Base-by-base conservation (phyloP, 495 filamentous ascomycete species). In the Aspergillus asperescens region DNA sequence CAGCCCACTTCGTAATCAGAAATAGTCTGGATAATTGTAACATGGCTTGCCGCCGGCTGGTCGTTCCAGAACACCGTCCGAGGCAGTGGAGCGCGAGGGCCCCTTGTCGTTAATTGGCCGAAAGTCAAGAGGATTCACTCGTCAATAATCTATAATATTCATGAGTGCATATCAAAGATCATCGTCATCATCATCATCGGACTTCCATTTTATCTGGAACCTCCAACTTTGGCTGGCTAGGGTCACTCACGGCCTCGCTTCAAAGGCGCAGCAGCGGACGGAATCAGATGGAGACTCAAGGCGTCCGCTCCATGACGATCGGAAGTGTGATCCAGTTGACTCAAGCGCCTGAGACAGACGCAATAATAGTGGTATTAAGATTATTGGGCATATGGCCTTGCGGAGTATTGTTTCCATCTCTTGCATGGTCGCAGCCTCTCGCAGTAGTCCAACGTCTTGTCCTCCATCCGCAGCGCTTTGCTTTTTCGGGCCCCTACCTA, bases 371-470 rank as follows among this genome's bases (percentile, higher is more conserved):
- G 22, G 16, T 48, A 23, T 22, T 39, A 19, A n/a, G n/a, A n/a
- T n/a, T n/a, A n/a, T n/a, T n/a, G n/a, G 7, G 16, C 23, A 38
- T 27, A n/a, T n/a, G n/a, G 20, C 12, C 16, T 23, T 18, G 12
- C 29, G 44, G 44, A 47, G 10, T 24, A 35, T 49, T 35, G 34
- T 38, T 49, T 49, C 32, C 23, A 49, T n/a, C 46, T 49, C 46
- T 38, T 37, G 32, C 32, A 35, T 37, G 7, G 22, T 24, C 19
- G 19, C 45, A 48, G 8, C 9, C 16, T 24, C 44, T 28, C 13
- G n/a, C 22, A 3, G 24, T 31, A 18, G 8, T 23, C 28, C 31
- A 48, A 37, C 23, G 46, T 29, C 46, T 20, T 19, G 20, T 48
- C 25, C 15, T 27, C 29, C 28, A 10, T 31, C 8, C 8, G 23